Percentiles rank a stretch among this genome's conserved stretches.
These are phyloP conservation scores for Globisporangium nagaii DNA, from an alignment of 352 stramenopile species.

Conservation along the genomic window DNA sequence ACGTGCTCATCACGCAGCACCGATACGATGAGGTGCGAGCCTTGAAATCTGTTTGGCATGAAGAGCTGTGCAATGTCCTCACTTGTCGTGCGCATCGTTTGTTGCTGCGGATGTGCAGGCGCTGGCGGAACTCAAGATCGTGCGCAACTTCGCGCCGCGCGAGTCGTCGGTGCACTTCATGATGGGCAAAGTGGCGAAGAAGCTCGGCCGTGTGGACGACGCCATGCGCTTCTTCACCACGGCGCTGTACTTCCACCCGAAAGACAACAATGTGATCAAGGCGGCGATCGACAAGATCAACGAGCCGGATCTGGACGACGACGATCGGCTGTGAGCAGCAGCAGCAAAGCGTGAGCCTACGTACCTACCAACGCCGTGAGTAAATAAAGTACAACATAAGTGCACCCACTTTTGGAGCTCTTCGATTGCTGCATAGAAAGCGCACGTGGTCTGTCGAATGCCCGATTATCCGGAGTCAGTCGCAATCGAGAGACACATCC, in stretches of 20 bases:
- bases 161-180: slow-evolving; percentile 96
- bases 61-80: too few relatives aligned
- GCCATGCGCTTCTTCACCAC: slow-evolving; percentile 96
- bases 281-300: slow-evolving; percentile 92
- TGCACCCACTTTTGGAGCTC: not conserved
- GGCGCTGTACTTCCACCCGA: slow-evolving; percentile 95
- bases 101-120: too few relatives aligned
- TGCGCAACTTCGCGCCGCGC: slow-evolving; percentile 91
- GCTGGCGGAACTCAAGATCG: slow-evolving; percentile 87
- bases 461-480: too few relatives aligned
- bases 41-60: not conserved
- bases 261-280: slow-evolving; percentile 97
- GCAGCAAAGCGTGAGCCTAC: not conserved
- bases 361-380: too few relatives aligned
- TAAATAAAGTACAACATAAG: too few relatives aligned
- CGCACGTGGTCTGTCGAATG: too few relatives aligned
- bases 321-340: slow-evolving; percentile 31
- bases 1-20: slow-evolving; percentile 92
- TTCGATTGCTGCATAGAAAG: not conserved
- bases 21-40: slow-evolving; percentile 74
- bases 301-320: slow-evolving; percentile 53
- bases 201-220: slow-evolving; percentile 85
- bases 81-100: too few relatives aligned
- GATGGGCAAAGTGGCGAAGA: slow-evolving; percentile 93
- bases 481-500: too few relatives aligned